phyloP scores from a whole-genome alignment of 345 rosid genomes.

The Populus simonii region DNA sequence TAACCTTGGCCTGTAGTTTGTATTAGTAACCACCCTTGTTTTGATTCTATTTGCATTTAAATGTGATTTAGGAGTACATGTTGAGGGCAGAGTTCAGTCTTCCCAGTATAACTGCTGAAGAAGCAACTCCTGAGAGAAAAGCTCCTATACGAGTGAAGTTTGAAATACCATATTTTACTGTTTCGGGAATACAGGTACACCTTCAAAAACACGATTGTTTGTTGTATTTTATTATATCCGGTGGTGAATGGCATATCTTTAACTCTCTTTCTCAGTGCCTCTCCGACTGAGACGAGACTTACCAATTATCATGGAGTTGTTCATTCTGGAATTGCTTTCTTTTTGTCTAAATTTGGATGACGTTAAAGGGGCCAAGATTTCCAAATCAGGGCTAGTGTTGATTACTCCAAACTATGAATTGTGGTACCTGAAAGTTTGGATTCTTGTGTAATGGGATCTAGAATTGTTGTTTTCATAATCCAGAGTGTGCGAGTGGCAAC shows the following conservation, averaged over 20 bases:
- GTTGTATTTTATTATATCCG: background rate
- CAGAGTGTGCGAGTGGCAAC: no score
- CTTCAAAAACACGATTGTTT: background rate
- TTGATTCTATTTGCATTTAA: background rate
- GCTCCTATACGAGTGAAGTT: slow-evolving; percentile 77
- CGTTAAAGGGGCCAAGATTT: background rate
- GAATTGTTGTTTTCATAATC: no score
- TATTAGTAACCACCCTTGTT: background rate
- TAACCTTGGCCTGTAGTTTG: no score
- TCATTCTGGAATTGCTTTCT: background rate
- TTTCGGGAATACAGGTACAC: slow-evolving; percentile 83
- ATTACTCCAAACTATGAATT: background rate
- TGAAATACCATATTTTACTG: slow-evolving; percentile 84
- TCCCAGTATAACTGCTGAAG: slow-evolving; percentile 73
- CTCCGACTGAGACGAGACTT: background rate
- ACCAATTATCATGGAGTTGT: background rate
- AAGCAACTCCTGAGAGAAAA: slow-evolving; percentile 66
- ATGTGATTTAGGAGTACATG: slow-evolving; percentile 65
- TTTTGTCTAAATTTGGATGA: background rate
- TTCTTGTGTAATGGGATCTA: background rate
- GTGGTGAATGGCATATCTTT: background rate
- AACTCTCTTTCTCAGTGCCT: background rate
- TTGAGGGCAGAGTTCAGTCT: slow-evolving; percentile 76
- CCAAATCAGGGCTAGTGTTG: background rate
- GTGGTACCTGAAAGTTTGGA: background rate